phyloP scores from a whole-genome alignment of 805 yeast genomes.

The Clavispora santaluciae region DNA sequence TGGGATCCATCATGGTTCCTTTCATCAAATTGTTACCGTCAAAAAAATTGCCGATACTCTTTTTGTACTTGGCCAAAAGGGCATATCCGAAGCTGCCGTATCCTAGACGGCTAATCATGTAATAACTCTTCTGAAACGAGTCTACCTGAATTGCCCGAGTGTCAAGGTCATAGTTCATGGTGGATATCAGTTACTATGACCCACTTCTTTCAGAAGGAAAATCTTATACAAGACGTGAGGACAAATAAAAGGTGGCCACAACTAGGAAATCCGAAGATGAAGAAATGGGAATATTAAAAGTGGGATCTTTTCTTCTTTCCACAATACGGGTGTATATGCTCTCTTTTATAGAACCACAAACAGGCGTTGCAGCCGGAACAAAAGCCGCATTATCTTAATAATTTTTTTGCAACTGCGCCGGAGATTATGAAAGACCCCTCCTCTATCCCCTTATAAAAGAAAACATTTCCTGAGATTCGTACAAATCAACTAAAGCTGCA shows the following conservation, averaged over 20 bases:
- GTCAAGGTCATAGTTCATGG: constrained; percentile 4
- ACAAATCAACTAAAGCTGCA: no score
- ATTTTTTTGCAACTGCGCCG: background rate
- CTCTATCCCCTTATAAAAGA: no score
- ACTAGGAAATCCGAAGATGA: background rate
- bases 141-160: constrained; percentile 5
- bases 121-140: constrained; percentile 31
- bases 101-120: constrained; percentile 52
- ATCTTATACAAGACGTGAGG: no score
- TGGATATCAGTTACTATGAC: constrained; percentile 1
- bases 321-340: background rate
- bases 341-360: background rate
- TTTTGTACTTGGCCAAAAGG: constrained; percentile 50
- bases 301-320: background rate
- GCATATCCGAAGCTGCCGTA: constrained; percentile 77
- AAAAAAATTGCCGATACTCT: constrained; percentile 16
- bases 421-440: background rate
- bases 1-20: constrained; percentile 50
- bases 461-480: background rate
- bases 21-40: constrained; percentile 13
- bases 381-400: background rate
- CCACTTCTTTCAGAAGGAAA: no score
- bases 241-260: background rate
- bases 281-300: background rate
- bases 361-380: background rate